Conservation (phyloP, 2,329 filamentous ascomycete genomes). For the Neoscytalidium dimidiatum region DNA sequence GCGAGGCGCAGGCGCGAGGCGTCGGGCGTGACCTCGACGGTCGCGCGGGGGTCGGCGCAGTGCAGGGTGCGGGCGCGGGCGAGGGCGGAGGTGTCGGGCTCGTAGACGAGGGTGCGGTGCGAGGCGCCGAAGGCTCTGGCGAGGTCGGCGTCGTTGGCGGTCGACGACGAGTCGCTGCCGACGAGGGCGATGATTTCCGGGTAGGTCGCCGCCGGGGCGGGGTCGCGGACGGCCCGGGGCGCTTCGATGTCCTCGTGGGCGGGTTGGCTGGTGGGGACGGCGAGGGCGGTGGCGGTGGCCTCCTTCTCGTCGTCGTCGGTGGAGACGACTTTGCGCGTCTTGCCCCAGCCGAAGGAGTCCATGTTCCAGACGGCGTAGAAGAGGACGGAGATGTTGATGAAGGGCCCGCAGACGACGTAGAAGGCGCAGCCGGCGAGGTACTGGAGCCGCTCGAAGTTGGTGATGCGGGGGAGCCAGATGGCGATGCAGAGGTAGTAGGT, state of each 20-base stretch:
- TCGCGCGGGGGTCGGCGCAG: not conserved
- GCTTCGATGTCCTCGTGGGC: not conserved
- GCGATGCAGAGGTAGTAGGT: slow-evolving; percentile 31
- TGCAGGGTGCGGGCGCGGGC: not conserved
- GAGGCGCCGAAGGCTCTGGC: not conserved
- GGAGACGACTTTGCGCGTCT: slow-evolving; percentile 35
- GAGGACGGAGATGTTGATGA: slow-evolving; percentile 48
- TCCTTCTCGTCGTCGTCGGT: slow-evolving; percentile 9
- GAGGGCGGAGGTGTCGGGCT: not conserved
- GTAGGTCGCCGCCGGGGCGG: not conserved
- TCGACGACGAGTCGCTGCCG: not conserved
- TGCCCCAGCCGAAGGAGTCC: slow-evolving; percentile 52
- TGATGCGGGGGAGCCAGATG: slow-evolving; percentile 30
- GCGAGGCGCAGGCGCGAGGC: not conserved
- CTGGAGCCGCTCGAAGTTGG: slow-evolving; percentile 28
- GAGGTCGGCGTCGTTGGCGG: not conserved
- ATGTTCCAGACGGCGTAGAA: slow-evolving; percentile 46
- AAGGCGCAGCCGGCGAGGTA: slow-evolving; percentile 32
- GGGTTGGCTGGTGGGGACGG: not conserved
- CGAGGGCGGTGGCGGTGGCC: not conserved
- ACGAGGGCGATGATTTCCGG: not conserved
- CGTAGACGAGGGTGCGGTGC: slow-evolving; percentile 6
- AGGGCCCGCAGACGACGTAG: slow-evolving; percentile 35
- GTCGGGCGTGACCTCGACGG: not conserved
- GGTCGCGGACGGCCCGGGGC: not conserved